A percentile compares a stretch with the other conserved stretches of the same genome.
Evolutionary conservation across 2,329 filamentous ascomycete genomes (phyloP).

Genomic region (Coniochaeta sp.): DNA sequence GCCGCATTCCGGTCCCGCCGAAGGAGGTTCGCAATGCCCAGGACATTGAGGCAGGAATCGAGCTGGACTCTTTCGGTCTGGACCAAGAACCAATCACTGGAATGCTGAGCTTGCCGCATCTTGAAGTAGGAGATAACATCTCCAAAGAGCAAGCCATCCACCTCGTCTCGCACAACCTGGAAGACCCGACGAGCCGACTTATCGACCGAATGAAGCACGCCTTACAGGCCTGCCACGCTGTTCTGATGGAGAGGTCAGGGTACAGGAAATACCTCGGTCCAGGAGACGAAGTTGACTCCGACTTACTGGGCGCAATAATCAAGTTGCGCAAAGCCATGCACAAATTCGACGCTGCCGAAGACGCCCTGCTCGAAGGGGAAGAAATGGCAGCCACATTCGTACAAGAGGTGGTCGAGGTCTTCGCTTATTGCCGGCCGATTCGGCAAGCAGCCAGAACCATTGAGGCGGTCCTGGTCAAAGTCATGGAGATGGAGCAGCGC

Average conservation of each 20-base stretch:
- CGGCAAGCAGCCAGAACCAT: conserved; percentile 43
- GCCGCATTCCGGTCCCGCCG: neutral
- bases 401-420: conserved; percentile 43
- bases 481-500: conserved; percentile 38
- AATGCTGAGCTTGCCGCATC: neutral
- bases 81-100: neutral
- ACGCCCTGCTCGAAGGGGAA: conserved; percentile 36
- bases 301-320: conserved; percentile 30
- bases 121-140: neutral
- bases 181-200: conserved; percentile 37
- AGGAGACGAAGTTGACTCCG: conserved; percentile 30
- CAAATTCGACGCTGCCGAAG: conserved; percentile 40
- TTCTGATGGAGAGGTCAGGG: conserved; percentile 46
- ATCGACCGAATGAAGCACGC: conserved; percentile 37
- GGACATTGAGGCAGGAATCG: neutral
- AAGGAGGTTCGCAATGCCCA: neutral
- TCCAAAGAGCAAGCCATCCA: conserved; percentile 36
- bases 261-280: conserved; percentile 41
- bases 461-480: conserved; percentile 37
- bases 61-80: neutral
- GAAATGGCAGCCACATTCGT: conserved; percentile 37
- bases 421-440: conserved; percentile 48
- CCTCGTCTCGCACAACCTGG: conserved; percentile 22
- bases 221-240: conserved; percentile 40
- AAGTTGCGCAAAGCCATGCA: conserved; percentile 34